Evolutionary conservation across 139 green algal genomes (phyloP).

Genomic region (Haematococcus lacustris): DNA sequence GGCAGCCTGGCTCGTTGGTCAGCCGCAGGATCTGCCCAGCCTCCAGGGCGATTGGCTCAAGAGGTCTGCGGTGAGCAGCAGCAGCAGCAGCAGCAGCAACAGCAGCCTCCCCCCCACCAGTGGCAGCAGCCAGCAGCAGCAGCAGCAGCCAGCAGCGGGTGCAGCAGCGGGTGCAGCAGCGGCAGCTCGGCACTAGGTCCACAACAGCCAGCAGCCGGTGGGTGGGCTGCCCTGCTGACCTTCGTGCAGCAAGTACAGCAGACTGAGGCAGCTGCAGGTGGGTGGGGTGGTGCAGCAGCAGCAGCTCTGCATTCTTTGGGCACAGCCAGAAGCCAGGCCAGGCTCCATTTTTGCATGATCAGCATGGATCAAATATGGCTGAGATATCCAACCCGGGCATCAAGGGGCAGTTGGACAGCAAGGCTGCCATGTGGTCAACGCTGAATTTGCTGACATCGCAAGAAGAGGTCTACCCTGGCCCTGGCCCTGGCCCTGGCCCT

Average conservation of each 20-base stretch:
- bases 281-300: neutral
- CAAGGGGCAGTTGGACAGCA: no score
- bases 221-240: neutral
- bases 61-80: constrained; percentile 17
- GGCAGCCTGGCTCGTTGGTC: constrained; percentile 41
- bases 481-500: no score
- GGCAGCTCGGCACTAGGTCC: neutral
- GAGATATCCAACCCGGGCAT: no score
- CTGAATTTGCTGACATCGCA: no score
- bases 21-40: constrained; percentile 47
- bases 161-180: neutral
- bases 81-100: no score
- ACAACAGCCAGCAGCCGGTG: neutral
- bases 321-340: neutral
- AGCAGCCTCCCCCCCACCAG: no score
- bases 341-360: neutral
- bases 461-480: no score
- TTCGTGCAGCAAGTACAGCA: neutral
- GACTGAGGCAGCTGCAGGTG: neutral
- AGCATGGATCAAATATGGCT: neutral
- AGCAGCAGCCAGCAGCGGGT: neutral
- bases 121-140: no score
- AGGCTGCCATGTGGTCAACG: no score
- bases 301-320: neutral
- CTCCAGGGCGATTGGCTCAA: constrained; percentile 45